These are phyloP conservation scores for Parachlorella kessleri DNA, from an alignment of 139 green algal genomes.

Conservation along the genomic window DNA sequence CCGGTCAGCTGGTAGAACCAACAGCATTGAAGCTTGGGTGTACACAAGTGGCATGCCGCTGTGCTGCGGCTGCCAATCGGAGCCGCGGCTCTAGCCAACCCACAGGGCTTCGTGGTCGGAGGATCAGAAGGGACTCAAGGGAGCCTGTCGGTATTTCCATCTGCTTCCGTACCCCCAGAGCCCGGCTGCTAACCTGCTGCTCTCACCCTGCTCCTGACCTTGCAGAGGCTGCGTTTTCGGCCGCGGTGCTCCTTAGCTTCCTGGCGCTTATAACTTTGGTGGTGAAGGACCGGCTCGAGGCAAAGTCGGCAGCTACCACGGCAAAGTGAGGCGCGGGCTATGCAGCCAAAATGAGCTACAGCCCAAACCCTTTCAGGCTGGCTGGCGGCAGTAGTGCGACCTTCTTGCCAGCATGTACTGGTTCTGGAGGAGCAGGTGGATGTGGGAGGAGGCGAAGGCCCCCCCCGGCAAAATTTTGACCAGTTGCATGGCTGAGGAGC, in stretches of 20 bases:
- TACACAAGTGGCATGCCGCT: not conserved
- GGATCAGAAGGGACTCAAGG: not conserved
- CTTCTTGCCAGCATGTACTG: too few species aligned
- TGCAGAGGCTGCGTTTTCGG: slow-evolving; percentile 74
- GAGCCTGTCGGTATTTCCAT: not conserved
- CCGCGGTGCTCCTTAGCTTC: slow-evolving; percentile 77
- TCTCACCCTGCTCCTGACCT: not conserved
- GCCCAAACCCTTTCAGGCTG: too few species aligned
- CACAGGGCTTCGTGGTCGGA: not conserved
- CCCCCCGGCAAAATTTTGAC: too few species aligned
- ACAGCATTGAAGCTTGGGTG: not conserved
- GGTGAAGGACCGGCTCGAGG: slow-evolving; percentile 77
- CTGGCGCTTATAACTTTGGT: slow-evolving; percentile 80
- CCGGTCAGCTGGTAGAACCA: not conserved
- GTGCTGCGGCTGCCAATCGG: not conserved
- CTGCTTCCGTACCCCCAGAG: not conserved
- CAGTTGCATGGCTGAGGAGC: too few species aligned
- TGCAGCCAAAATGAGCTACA: too few species aligned
- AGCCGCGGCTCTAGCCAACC: not conserved
- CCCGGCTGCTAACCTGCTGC: not conserved
- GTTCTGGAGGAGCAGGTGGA: too few species aligned
- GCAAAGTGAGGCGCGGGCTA: not conserved
- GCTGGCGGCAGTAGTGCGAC: too few species aligned
- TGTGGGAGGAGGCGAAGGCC: too few species aligned
- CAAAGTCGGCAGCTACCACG: not conserved